Evolutionary conservation across 208 protist genomes (phyloP).

Genomic region (Entamoeba dispar): DNA sequence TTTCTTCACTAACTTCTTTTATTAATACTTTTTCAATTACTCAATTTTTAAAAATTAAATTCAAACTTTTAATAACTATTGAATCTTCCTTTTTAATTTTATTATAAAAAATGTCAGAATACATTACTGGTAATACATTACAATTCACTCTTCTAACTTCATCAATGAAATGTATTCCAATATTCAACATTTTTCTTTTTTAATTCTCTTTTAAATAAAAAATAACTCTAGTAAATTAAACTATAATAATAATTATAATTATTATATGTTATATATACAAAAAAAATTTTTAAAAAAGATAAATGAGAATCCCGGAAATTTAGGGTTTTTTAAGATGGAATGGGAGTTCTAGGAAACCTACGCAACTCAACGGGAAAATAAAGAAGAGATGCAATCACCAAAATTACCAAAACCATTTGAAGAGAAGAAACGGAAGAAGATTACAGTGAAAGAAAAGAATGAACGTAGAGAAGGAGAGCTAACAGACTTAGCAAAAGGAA

Average conservation of each 20-base stretch:
- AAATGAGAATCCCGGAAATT: too few species aligned
- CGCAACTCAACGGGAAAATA: background rate
- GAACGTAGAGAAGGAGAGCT: background rate
- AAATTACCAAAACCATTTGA: background rate
- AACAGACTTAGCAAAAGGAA: background rate
- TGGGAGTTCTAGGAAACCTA: too few species aligned
- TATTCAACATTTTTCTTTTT: background rate
- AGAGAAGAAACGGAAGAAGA: background rate
- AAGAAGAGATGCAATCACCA: background rate
- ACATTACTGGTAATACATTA: background rate
- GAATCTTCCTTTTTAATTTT: background rate
- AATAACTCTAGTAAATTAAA: too few species aligned
- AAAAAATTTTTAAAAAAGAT: too few species aligned
- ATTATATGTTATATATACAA: too few species aligned
- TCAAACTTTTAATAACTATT: background rate
- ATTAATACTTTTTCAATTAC: background rate
- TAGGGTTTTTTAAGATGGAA: too few species aligned
- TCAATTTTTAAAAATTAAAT: background rate
- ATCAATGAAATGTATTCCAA: background rate
- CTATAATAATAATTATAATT: too few species aligned
- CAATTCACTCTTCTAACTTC: background rate
- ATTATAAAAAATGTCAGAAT: background rate
- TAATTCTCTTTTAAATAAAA: too few species aligned
- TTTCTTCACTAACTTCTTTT: background rate
- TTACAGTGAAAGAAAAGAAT: background rate